These are phyloP conservation scores for Nicotiana paniculata DNA, from an alignment of 257 asterid species.

Conservation along the genomic window DNA sequence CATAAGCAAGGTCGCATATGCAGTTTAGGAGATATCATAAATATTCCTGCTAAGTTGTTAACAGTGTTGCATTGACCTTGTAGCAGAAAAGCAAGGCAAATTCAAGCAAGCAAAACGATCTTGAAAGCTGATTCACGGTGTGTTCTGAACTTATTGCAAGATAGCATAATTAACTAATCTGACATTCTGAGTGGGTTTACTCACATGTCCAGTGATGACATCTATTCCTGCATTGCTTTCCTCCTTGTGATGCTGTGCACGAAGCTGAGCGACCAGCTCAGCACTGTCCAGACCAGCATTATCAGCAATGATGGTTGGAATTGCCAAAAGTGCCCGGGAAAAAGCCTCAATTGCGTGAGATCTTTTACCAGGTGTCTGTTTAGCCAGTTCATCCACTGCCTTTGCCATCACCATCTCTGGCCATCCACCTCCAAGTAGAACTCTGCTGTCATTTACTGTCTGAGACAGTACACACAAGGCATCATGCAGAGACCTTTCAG, in stretches of 20 bases:
- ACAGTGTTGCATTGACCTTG: background rate
- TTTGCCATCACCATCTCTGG: constrained; percentile 95
- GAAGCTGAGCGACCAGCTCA: constrained; percentile 79
- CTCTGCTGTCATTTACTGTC: constrained; percentile 83
- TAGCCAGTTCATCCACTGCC: constrained; percentile 86
- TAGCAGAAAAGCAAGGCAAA: background rate
- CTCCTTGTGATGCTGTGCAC: constrained; percentile 88
- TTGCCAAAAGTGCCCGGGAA: constrained; percentile 72
- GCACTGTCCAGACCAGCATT: constrained; percentile 92
- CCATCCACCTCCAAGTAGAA: constrained; percentile 90
- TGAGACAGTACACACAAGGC: constrained; percentile 92
- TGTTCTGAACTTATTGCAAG: background rate
- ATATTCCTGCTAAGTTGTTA: background rate
- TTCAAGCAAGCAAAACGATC: background rate
- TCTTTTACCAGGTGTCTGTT: constrained; percentile 80
- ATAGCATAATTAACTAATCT: background rate
- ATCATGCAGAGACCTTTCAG: constrained; percentile 85
- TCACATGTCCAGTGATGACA: constrained; percentile 80
- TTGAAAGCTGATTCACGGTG: background rate
- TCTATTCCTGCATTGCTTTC: constrained; percentile 74
- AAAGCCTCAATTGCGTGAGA: constrained; percentile 93
- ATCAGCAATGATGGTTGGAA: constrained; percentile 88
- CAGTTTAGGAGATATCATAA: background rate
- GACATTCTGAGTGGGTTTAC: constrained; percentile 17
- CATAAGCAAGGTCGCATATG: background rate